A percentile compares a stretch with the other conserved stretches of the same genome.
These are phyloP conservation scores for Eragrostis nindensis DNA, from an alignment of 176 grass and related monocot genomes.

Conservation along the genomic window DNA sequence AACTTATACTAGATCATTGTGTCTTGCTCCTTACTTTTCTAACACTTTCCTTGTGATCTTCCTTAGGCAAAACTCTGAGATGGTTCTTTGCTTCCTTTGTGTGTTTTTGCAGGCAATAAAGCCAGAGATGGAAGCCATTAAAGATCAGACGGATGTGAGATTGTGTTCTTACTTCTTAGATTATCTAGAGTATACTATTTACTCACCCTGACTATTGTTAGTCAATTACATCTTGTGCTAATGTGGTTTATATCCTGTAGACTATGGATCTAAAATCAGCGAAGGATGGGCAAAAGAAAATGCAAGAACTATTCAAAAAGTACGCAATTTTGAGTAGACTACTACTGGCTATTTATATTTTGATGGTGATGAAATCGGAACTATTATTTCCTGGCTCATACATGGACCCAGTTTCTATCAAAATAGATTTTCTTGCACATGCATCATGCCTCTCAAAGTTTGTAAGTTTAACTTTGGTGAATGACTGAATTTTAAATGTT, in stretches of 20 bases:
- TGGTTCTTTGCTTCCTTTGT: constrained; percentile 26
- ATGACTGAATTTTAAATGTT: constrained; percentile 10
- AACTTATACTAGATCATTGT: constrained; percentile 23
- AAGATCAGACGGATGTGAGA: constrained; percentile 67
- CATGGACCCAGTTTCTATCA: neutral
- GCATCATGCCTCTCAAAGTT: neutral
- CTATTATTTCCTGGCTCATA: constrained; percentile 15
- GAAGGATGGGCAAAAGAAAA: constrained; percentile 50
- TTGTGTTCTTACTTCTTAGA: constrained; percentile 37
- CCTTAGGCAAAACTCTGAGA: constrained; percentile 10
- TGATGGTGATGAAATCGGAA: neutral
- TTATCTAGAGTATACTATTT: constrained; percentile 29
- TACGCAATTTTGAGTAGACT: constrained; percentile 44
- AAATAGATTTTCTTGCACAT: neutral
- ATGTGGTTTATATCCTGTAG: constrained; percentile 53
- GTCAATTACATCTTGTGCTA: constrained; percentile 1
- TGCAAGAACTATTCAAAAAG: constrained; percentile 70
- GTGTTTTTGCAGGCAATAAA: constrained; percentile 61
- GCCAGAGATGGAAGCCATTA: constrained; percentile 78
- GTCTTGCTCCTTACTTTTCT: constrained; percentile 16
- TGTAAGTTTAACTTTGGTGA: neutral
- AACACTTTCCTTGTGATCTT: constrained; percentile 38
- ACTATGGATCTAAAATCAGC: constrained; percentile 51
- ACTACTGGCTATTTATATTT: no score
- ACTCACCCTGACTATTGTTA: constrained; percentile 28